Percentiles rank a stretch among this genome's conserved stretches.
These are phyloP conservation scores for Wickerhamiella dianesei DNA, from an alignment of 805 yeast species.

Conservation along the genomic window DNA sequence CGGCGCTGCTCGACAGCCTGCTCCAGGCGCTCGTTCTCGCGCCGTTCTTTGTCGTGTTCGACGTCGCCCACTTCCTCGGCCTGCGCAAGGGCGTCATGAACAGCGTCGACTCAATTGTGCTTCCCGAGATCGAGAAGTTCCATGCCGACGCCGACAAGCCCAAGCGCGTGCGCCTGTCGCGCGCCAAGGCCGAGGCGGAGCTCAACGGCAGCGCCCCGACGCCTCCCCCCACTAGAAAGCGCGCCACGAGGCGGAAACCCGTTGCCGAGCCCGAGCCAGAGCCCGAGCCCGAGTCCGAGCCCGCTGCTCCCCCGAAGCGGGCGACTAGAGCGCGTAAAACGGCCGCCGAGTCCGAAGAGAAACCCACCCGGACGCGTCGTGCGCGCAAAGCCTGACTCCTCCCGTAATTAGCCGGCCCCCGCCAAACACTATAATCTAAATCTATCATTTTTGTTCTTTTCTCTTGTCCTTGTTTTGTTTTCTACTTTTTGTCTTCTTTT, in stretches of 20 bases:
- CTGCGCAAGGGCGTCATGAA: slow-evolving; percentile 38
- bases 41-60: slow-evolving; percentile 78
- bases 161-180: neutral
- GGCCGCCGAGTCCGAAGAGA: neutral
- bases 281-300: no score
- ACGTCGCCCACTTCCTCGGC: slow-evolving; percentile 58
- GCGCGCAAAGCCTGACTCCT: neutral
- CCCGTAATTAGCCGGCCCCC: neutral
- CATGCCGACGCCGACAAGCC: slow-evolving; percentile 5
- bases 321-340: neutral
- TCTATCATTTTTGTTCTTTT: no score
- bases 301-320: no score
- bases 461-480: no score
- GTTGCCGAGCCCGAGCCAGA: no score
- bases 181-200: neutral
- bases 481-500: no score
- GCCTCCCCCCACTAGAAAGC: no score
- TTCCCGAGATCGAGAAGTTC: slow-evolving; percentile 21
- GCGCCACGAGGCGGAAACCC: neutral
- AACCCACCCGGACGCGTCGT: no score
- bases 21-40: slow-evolving; percentile 81
- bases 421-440: no score
- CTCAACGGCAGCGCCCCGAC: no score
- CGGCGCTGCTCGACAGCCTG: slow-evolving; percentile 74
- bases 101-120: slow-evolving; percentile 34